A percentile compares a stretch with the other conserved stretches of the same genome.
phyloP scores from a whole-genome alignment of 805 yeast species.

The Osmozyma mogii region DNA sequence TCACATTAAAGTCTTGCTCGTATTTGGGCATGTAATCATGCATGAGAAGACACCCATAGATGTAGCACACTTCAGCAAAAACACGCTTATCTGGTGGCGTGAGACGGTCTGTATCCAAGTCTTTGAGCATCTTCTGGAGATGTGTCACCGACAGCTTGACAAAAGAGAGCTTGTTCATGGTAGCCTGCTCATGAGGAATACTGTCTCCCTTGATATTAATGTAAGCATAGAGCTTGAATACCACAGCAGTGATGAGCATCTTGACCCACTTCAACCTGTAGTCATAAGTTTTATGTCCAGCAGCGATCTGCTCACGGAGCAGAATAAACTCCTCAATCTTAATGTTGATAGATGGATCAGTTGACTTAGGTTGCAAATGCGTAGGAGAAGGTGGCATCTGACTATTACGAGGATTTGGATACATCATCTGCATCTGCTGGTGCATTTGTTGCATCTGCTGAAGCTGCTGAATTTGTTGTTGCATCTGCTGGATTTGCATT shows the following conservation, averaged over 20 bases:
- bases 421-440: neutral
- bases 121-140: conserved; percentile 27
- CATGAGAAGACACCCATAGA: conserved; percentile 31
- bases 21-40: conserved; percentile 23
- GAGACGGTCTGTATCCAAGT: conserved; percentile 17
- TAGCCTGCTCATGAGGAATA: conserved; percentile 21
- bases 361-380: conserved; percentile 3
- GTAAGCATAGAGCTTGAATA: conserved; percentile 31
- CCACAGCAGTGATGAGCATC: conserved; percentile 33
- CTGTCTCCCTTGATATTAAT: conserved; percentile 36
- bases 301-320: conserved; percentile 28
- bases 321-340: conserved; percentile 27
- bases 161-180: conserved; percentile 26
- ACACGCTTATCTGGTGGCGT: conserved; percentile 9
- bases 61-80: conserved; percentile 25
- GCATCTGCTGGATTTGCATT: conserved; percentile 7
- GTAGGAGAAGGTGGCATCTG: conserved; percentile 1
- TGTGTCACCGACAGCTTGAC: conserved; percentile 33
- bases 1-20: conserved; percentile 30
- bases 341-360: conserved; percentile 20
- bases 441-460: conserved; percentile 8
- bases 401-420: neutral
- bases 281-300: conserved; percentile 35
- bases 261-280: conserved; percentile 36
- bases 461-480: conserved; percentile 1